Base-by-base conservation (phyloP, 768 basidiomycete genomes). In the Suillus clintonianus region DNA sequence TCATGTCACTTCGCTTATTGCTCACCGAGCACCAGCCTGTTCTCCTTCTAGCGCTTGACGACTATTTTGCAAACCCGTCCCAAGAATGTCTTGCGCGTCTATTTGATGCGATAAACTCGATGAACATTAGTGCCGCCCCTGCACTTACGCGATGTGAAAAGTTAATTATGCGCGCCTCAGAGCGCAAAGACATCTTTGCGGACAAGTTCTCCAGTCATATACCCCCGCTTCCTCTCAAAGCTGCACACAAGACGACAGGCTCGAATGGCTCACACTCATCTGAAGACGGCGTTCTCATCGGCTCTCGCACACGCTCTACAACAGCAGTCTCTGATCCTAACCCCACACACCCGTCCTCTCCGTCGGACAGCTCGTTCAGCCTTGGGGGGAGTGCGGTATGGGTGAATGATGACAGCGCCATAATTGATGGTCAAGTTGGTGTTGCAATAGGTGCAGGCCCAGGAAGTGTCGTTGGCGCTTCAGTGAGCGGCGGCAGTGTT, bases 31-130 rank as follows among this genome's bases (percentile, higher is more conserved):
- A n/a, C 59, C 61, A 97, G 95, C 96, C 96, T 17, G 87, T 98
- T 58, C 87, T 99, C 11, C 81, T 97, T 2, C 89, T 99, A 71
- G 96, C 97, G 5, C 84, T 99, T 53, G 95, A 98, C 72, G 95
- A 98, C 76, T 99, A 98, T 78, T 95, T 96, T 75, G 80, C 85
- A 30, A 84, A 90, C 66, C 95, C 96, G 0, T 95, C 94, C 0
- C 89, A 96, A 72, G 92, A 94, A 67, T 92, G 94, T 69, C 87
- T 99, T 15, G 87, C 91, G 3, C 88, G 92, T 3, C 83, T 99
- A 4, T 99, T 95, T 73, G 93, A 97, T 68, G 89, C 95, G 5
- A 89, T 98, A 65, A 99, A 99, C 74, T 87, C 91, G 7, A 94
- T 99, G 85, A 88, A 97, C 70, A 80, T 94, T 22, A 84, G 88